These are phyloP conservation scores for Globisporangium ultimum DNA, from an alignment of 352 stramenopile species.

Conservation along the genomic window DNA sequence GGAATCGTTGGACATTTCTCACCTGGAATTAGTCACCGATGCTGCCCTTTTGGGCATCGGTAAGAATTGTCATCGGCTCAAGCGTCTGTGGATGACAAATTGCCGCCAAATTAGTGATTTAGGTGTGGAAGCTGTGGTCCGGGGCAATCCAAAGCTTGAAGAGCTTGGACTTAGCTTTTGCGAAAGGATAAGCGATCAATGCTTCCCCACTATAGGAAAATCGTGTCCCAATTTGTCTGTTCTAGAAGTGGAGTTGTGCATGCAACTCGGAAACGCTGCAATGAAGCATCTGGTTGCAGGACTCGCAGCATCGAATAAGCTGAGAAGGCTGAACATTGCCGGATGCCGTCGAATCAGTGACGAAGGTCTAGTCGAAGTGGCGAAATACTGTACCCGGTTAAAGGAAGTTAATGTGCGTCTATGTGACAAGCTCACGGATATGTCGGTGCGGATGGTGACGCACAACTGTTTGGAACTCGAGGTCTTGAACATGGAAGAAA, in stretches of 20 bases:
- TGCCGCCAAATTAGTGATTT: constrained; percentile 79
- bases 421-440: constrained; percentile 85
- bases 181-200: constrained; percentile 62
- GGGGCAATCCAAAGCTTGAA: constrained; percentile 42
- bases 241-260: constrained; percentile 61
- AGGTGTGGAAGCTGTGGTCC: constrained; percentile 65
- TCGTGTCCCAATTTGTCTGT: constrained; percentile 34
- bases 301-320: constrained; percentile 36
- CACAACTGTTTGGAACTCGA: constrained; percentile 86
- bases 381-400: constrained; percentile 52
- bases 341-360: constrained; percentile 79
- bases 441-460: constrained; percentile 60
- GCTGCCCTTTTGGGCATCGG: constrained; percentile 35
- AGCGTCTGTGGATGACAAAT: constrained; percentile 40
- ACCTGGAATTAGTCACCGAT: constrained; percentile 67
- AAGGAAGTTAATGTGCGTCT: constrained; percentile 69
- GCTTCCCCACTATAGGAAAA: constrained; percentile 47
- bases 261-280: constrained; percentile 50
- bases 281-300: constrained; percentile 55
- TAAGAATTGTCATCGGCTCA: constrained; percentile 50
- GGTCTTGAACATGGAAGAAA: constrained; percentile 77
- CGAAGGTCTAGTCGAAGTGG: constrained; percentile 70
- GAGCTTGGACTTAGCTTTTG: constrained; percentile 63
- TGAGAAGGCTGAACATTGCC: constrained; percentile 69
- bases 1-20: constrained; percentile 74